Base-by-base conservation (phyloP, 2,329 filamentous ascomycete species). In the Phialocephala subalpina region DNA sequence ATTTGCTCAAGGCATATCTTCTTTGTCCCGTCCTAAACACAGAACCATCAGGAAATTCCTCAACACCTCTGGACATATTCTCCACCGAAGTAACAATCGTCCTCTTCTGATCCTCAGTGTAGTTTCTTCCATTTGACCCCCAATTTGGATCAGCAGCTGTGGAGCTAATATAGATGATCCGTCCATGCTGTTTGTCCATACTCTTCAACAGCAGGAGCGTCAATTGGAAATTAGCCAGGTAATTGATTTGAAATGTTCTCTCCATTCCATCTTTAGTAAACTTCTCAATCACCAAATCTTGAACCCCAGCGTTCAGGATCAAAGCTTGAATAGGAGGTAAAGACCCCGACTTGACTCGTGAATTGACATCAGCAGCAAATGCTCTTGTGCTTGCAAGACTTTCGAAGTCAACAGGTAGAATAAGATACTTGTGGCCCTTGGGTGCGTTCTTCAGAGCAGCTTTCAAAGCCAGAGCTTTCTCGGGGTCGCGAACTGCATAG, bases 251-350 rank as follows among this genome's bases (percentile, higher is more conserved):
- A 58, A 78, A 79, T 5, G 73, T 73, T 64, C 72, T 73, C 47
- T 78, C 77, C 45, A 76, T 76, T 9, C 76, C 77, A 56, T 79
- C 77, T 2, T 72, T 65, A 12, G 74, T 77, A 58, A 74, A 76
- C 11, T 68, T 70, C 52, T 77, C 74, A 3, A 64, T 67, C 29
- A 42, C 58, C 40, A 69, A 66, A 9, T 70, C 68, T 57, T 70
- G 57, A 49, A 65, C 66, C 1, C 67, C 72, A 5, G 72, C 72
- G 64, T 72, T 73, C 9, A 72, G 69, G 35, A 72, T 47, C 16
- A 74, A n/a, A 1, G 67, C 70, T 22, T 60, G 56, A 12, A 74
- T 73, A 7, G 40, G 69, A 22, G 73, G 68, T 18, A 73, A 64
- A 12, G 47, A 29, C 6, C 68, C 63, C 2, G 63, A 45, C 14